phyloP scores from a whole-genome alignment of 306 rosid species.

The Arachis hypogaea region DNA sequence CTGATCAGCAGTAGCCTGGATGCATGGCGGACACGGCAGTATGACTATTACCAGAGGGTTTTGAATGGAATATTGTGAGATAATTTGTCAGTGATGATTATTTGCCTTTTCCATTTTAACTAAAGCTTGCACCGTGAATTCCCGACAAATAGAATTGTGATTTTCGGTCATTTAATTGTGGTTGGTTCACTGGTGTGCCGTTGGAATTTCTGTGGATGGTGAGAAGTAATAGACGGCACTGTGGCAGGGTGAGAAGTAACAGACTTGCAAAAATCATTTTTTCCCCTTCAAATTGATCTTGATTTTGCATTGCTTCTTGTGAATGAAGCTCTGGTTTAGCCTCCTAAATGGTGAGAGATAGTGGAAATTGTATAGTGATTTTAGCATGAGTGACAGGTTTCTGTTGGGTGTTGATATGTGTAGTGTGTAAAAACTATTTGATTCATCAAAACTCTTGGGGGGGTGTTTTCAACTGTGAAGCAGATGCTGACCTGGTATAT shows the following conservation, averaged over 20 bases:
- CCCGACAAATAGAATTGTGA: slow-evolving; percentile 26
- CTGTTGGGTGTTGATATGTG: slow-evolving; percentile 38
- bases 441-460: slow-evolving; percentile 31
- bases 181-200: slow-evolving; percentile 46
- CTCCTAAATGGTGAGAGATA: slow-evolving; percentile 36
- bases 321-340: slow-evolving; percentile 44
- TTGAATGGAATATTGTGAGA: slow-evolving; percentile 92
- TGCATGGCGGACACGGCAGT: slow-evolving; percentile 97
- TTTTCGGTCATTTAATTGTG: slow-evolving; percentile 37
- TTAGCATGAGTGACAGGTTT: slow-evolving; percentile 37
- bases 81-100: slow-evolving; percentile 39
- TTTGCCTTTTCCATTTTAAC: slow-evolving; percentile 46
- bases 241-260: slow-evolving; percentile 9
- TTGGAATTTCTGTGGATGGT: slow-evolving; percentile 39
- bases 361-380: slow-evolving; percentile 56
- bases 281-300: slow-evolving; percentile 6
- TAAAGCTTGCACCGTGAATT: slow-evolving; percentile 48
- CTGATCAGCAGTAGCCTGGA: slow-evolving; percentile 96
- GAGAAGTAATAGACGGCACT: slow-evolving; percentile 42
- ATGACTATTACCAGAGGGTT: slow-evolving; percentile 94
- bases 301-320: slow-evolving; percentile 24
- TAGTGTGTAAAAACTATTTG: slow-evolving; percentile 33
- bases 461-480: slow-evolving; percentile 12
- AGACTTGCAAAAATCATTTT: slow-evolving; percentile 31
- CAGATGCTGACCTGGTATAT: slow-evolving; percentile 18